Evolutionary conservation across 148 eudicot genomes (phyloP).

Genomic region (Gaultheria prostrata): DNA sequence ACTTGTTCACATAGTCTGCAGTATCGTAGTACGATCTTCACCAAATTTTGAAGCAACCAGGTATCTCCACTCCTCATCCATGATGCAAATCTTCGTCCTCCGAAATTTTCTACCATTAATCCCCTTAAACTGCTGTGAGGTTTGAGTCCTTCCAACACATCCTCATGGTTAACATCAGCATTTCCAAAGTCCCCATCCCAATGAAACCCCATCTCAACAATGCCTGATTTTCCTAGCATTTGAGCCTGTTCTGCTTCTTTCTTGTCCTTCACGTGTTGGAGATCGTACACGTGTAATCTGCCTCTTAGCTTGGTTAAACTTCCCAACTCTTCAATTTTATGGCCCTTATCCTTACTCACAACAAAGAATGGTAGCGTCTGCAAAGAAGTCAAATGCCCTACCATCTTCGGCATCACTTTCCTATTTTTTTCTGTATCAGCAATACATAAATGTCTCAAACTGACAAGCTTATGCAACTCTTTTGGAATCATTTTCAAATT

Average conservation of each 20-base stretch:
- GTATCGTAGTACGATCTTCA: not conserved
- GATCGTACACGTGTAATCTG: not conserved
- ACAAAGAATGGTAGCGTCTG: slow-evolving; percentile 4
- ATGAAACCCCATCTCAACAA: not conserved
- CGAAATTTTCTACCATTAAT: not conserved
- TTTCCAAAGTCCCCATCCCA: not conserved
- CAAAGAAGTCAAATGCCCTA: slow-evolving; percentile 4
- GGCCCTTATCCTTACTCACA: not conserved
- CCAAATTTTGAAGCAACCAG: not conserved
- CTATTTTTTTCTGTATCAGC: not conserved
- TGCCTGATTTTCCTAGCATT: not conserved
- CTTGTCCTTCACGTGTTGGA: no score
- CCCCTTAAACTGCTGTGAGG: not conserved
- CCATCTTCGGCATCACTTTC: not conserved
- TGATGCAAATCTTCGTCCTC: not conserved
- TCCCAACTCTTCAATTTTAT: not conserved
- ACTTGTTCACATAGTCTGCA: no score
- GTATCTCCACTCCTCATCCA: not conserved
- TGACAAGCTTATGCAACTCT: not conserved
- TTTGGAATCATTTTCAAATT: not conserved
- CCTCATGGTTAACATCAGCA: not conserved
- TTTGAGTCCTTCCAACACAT: not conserved
- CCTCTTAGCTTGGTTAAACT: not conserved
- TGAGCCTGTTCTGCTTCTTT: not conserved
- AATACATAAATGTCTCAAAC: slow-evolving; percentile 12